Evolutionary conservation across 345 rosid species (phyloP).

Genomic region (Citrus sp.): DNA sequence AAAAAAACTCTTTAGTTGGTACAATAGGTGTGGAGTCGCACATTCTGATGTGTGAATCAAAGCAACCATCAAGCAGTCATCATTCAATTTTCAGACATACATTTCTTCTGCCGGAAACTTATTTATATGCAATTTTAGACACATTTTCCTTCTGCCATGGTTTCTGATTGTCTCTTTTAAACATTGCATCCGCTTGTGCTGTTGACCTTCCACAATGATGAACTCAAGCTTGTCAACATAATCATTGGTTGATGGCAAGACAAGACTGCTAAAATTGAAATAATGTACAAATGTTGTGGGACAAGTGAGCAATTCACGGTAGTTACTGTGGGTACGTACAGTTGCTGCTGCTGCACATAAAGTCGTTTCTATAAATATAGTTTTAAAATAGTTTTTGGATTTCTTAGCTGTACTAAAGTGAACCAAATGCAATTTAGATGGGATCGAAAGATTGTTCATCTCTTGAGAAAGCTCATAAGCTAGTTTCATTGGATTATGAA

Average conservation of each 20-base stretch:
- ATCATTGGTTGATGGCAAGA: not conserved
- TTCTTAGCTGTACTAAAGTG: not conserved
- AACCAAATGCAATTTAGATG: not conserved
- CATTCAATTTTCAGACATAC: not conserved
- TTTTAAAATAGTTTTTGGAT: not conserved
- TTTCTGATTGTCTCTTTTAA: not conserved
- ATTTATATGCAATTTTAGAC: not conserved
- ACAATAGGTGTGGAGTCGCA: too few relatives aligned
- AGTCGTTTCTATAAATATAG: not conserved
- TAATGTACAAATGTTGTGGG: not conserved
- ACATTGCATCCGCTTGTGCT: not conserved
- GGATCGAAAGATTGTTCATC: too few relatives aligned
- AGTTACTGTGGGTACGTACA: too few relatives aligned
- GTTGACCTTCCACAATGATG: not conserved
- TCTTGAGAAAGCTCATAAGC: too few relatives aligned
- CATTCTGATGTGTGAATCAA: not conserved
- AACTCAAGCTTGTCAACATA: not conserved
- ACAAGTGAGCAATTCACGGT: not conserved
- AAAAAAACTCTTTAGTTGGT: too few relatives aligned
- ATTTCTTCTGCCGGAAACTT: constrained; percentile 3
- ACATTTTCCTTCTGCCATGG: not conserved
- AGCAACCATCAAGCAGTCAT: not conserved
- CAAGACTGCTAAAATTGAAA: not conserved
- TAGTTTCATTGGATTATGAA: not conserved
- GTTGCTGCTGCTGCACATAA: not conserved